Evolutionary conservation across 2,329 filamentous ascomycete species (phyloP), one percentile per base, ranked within the genome.

Genomic region (Colletotrichum gigasporum): DNA sequence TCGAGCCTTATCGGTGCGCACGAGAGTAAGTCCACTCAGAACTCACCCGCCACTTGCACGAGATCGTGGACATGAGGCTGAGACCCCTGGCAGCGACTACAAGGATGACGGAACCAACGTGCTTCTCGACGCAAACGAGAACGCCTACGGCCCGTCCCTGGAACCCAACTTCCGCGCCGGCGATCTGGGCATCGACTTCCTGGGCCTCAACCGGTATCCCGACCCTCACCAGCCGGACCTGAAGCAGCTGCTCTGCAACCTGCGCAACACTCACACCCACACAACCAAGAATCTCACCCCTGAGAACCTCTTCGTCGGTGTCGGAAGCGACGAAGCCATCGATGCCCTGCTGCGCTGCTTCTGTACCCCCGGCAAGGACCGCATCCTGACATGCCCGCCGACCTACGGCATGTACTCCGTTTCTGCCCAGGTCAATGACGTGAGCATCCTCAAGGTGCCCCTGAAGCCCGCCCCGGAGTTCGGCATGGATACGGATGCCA

Each of bases 341-440:
- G 96, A 99, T 79, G 93, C 93, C 5, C 86, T 99, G 39, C 86
- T 99, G 64, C 91, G 96, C 55, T 96, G 92, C 78, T 99, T 99
- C 82, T 99, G 96, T 80, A 82, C 88, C 2, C 96, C 96, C 1
- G 93, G 91, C 45, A 85, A 85, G 69, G 96, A 99, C 79, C 93
- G 92, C 74, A 96, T 99, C 74, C 86, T 99, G 34, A 95, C 93
- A 41, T 98, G 95, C 74, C 96, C 96, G 16, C 96, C 96, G 1
- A 99, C 96, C 1, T 99, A 99, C 77, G 96, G 96, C 80, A 99
- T 99, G 96, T 99, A 99, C 82, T 84, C 88, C 47, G 96, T 99
- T 16, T 96, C 93, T 6, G 96, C 96, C 1, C 91, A 96, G 75
- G 91, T 97, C 70, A 99, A 99, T 81, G 96, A 98, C 74, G 85